Base-by-base conservation (phyloP, 257 asterid genomes). In the Gynochthodes officinalis region DNA sequence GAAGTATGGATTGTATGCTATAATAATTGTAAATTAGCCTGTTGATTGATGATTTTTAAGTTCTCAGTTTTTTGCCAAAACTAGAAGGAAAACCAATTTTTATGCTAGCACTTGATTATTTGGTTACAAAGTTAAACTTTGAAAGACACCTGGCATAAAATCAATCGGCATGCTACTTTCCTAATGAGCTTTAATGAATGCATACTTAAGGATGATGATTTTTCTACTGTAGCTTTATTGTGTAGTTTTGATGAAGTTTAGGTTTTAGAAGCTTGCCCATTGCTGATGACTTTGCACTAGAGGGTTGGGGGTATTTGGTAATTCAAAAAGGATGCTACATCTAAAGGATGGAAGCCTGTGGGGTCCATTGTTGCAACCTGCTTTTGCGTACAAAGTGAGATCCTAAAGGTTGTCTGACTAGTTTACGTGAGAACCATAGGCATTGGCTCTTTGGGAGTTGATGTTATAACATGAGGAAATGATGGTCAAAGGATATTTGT, bases 401-500 rank as follows among this genome's bases (percentile, higher is more conserved):
- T 64, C 58, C 72, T 40, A 59, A 64, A 64, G 28, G 44, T 43
- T 30, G 39, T 27, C 67, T 48, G 52, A 10, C 35, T 48, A 64
- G 39, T 39, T 64, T 28, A n/a, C 25, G 28, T 73, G 13, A 35
- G 46, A 40, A 23, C 42, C n/a, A n/a, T 11, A 23, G 49, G 10
- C 18, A 48, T 61, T 16, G 28, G 21, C 52, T 13, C 5, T 61
- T 14, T 23, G 35, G 7, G n/a, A 54, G n/a, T 44, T 42, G 43
- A 30, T 60, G 1, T 60, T 58, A 28, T 23, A 43, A 3, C 27
- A 23, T 6, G 11, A 30, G 23, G 7, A 33, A 37, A 30, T 61
- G 30, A 48, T 4, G 44, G 28, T 72, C 39, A 66, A 35, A 62
- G 61, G 40, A 18, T 42, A 9, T n/a, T 23, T 5, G 50, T n/a